A percentile compares a stretch with the other conserved stretches of the same genome.
Evolutionary conservation across 139 green algal genomes (phyloP).

Genomic region (Marvania coccoides): DNA sequence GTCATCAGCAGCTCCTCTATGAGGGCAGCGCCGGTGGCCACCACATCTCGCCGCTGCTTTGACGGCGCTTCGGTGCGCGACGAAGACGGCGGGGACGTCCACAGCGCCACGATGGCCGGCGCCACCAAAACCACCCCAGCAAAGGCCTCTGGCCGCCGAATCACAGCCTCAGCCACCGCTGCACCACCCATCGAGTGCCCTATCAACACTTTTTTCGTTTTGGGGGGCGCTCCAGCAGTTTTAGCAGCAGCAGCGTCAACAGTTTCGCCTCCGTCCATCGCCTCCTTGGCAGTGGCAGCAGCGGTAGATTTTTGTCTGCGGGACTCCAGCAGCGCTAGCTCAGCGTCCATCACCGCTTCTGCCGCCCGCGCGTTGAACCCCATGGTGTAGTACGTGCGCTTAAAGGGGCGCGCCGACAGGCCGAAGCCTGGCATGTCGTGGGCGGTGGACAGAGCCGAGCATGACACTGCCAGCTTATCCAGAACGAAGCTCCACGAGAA

Average conservation of each 20-base stretch:
- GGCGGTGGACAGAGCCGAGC: constrained; percentile 51
- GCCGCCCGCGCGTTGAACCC: constrained; percentile 55
- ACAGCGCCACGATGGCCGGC: constrained; percentile 63
- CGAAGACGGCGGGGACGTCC: constrained; percentile 3
- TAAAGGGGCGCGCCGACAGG: constrained; percentile 49
- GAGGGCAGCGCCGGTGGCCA: constrained; percentile 8
- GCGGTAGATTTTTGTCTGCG: too few relatives aligned
- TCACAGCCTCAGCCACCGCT: constrained; percentile 47
- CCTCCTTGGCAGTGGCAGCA: neutral
- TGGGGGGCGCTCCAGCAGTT: neutral
- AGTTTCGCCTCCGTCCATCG: neutral
- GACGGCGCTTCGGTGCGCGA: too few relatives aligned
- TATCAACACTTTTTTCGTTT: constrained; percentile 48
- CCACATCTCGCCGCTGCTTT: neutral
- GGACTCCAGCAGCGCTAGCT: too few relatives aligned
- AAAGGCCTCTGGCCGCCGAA: constrained; percentile 30
- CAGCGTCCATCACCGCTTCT: constrained; percentile 45
- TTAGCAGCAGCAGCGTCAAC: neutral
- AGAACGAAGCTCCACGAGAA: constrained; percentile 54
- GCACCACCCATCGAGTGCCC: constrained; percentile 70
- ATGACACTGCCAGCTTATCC: constrained; percentile 27
- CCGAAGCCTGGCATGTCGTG: constrained; percentile 86
- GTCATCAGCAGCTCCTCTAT: constrained; percentile 19
- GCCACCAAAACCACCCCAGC: constrained; percentile 66
- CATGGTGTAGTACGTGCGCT: constrained; percentile 51